Conservation (phyloP, 2,329 filamentous ascomycete genomes). For the Aspergillus sergii region DNA sequence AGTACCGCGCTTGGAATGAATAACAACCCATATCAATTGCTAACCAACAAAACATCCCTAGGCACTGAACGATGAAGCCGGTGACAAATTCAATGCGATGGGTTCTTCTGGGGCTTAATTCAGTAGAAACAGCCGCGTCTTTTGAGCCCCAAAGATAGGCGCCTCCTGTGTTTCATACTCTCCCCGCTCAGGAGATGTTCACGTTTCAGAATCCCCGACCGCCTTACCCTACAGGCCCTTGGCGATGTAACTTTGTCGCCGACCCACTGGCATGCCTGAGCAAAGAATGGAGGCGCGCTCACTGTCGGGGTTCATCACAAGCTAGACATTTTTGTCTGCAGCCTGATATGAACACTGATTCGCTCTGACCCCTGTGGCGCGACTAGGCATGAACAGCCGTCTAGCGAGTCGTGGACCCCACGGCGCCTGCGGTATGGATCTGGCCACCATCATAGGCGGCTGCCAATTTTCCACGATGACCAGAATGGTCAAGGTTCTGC, state of each 20-base stretch:
- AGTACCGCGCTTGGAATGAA: neutral
- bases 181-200: constrained; percentile 10
- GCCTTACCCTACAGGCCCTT: constrained; percentile 1
- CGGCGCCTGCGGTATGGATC: constrained; percentile 11
- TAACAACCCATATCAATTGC: neutral
- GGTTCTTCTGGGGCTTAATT: neutral
- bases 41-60: neutral
- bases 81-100: neutral
- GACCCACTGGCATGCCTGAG: constrained; percentile 19
- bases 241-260: constrained; percentile 13
- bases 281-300: constrained; percentile 19
- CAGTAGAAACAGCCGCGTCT: constrained; percentile 2
- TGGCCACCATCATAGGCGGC: constrained; percentile 5
- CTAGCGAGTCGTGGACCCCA: constrained; percentile 6
- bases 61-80: neutral
- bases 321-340: neutral
- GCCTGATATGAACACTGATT: constrained; percentile 13
- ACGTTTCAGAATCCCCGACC: constrained; percentile 17
- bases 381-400: constrained; percentile 5
- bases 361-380: constrained; percentile 4
- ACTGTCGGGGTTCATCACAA: neutral
- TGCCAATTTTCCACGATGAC: constrained; percentile 1
- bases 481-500: neutral
- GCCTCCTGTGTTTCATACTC: constrained; percentile 24
- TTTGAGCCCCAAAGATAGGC: constrained; percentile 1